Percentiles rank a stretch among this genome's conserved stretches.
Evolutionary conservation across 2,329 filamentous ascomycete species (phyloP).

Genomic region (Dothistroma septosporum): DNA sequence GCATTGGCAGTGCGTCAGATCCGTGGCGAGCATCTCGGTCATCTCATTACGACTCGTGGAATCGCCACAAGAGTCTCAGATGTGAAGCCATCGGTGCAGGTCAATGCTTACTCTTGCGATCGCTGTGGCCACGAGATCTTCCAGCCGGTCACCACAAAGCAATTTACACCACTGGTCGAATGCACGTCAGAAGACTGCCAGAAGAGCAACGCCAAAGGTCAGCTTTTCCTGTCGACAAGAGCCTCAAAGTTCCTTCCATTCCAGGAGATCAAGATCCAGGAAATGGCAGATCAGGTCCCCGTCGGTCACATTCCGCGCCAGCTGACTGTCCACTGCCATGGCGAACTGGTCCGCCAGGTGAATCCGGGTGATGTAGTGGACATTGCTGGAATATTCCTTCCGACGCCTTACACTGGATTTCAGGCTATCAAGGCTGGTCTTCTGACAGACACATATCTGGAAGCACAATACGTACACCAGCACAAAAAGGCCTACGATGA

Average conservation of each 20-base stretch:
- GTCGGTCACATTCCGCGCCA: conserved; percentile 95
- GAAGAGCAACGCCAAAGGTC: conserved; percentile 85
- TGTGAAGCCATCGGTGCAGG: conserved; percentile 94
- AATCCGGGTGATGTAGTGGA: conserved; percentile 94
- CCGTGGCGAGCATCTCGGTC: conserved; percentile 84
- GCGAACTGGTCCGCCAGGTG: conserved; percentile 76
- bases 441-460: conserved; percentile 94
- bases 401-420: conserved; percentile 98
- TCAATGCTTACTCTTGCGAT: conserved; percentile 97
- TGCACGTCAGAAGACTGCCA: conserved; percentile 90
- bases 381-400: conserved; percentile 90
- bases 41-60: conserved; percentile 88
- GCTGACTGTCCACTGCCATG: conserved; percentile 84
- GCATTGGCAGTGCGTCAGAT: conserved; percentile 89
- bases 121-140: conserved; percentile 96
- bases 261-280: conserved; percentile 97
- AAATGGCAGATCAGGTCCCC: conserved; percentile 98
- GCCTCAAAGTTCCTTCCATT: conserved; percentile 97
- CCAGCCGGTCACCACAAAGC: conserved; percentile 87
- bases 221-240: conserved; percentile 89
- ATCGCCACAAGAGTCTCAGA: conserved; percentile 95
- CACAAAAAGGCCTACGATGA: conserved; percentile 98
- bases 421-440: conserved; percentile 92
- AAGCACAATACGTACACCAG: conserved; percentile 87
- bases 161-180: conserved; percentile 79